Conservation (phyloP, 106 monocot genomes). For the Allium fistulosum region DNA sequence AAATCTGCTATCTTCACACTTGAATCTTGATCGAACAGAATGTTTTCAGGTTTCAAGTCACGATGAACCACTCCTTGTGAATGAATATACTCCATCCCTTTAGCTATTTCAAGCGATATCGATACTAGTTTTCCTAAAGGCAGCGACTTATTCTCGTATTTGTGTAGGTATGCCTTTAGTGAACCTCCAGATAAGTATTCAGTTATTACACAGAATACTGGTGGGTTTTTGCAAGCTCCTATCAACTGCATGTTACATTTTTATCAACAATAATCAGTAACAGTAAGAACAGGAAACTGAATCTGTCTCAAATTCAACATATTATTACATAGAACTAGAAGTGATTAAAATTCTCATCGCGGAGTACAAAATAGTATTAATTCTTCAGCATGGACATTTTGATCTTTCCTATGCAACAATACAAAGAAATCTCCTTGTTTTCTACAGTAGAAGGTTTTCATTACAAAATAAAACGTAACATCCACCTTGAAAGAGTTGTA, state of each 20-base stretch:
- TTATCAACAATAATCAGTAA: no score
- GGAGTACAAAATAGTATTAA: background rate
- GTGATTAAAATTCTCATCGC: background rate
- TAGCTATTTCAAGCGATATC: constrained; percentile 50
- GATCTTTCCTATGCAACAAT: no score
- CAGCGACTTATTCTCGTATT: constrained; percentile 45
- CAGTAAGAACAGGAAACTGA: no score
- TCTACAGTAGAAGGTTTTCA: no score
- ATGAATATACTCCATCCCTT: constrained; percentile 81
- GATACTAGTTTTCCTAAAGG: constrained; percentile 41
- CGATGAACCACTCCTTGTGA: constrained; percentile 77
- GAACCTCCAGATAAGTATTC: constrained; percentile 80
- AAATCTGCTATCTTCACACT: constrained; percentile 71
- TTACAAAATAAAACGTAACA: no score
- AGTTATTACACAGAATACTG: constrained; percentile 57
- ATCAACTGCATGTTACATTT: constrained; percentile 39
- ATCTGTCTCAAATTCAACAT: no score
- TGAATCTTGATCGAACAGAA: constrained; percentile 46
- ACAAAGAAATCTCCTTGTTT: no score
- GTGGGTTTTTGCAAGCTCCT: constrained; percentile 48
- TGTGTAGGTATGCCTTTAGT: constrained; percentile 59
- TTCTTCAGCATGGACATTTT: no score
- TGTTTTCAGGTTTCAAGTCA: constrained; percentile 79
- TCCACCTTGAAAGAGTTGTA: no score
- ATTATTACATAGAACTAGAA: background rate